phyloP scores from a whole-genome alignment of 2,329 filamentous ascomycete genomes.

The Calonectria honghensis region DNA sequence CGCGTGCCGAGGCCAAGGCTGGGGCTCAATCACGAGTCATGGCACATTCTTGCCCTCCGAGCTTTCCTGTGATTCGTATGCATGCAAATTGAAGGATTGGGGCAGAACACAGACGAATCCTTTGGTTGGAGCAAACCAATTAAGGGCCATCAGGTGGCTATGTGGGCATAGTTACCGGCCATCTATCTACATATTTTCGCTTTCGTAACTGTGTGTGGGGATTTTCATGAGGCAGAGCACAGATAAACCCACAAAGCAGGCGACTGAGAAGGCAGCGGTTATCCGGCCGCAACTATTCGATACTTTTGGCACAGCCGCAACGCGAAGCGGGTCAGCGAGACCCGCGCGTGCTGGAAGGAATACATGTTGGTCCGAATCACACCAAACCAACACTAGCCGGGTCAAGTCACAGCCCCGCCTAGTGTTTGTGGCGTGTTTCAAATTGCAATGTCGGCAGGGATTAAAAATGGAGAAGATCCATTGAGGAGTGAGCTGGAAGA shows the following conservation, averaged over 20 bases:
- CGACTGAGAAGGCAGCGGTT: not conserved
- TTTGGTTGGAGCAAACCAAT: not conserved
- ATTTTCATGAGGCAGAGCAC: not conserved
- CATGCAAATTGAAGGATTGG: not conserved
- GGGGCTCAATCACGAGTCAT: not conserved
- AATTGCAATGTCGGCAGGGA: not conserved
- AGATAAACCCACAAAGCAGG: not conserved
- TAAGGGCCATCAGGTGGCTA: not conserved
- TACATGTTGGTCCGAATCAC: conserved; percentile 3
- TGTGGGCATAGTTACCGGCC: not conserved
- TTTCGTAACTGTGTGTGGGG: not conserved
- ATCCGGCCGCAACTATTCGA: not conserved
- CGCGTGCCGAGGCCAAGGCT: not conserved
- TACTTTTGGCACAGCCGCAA: not conserved
- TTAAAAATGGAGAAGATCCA: not conserved
- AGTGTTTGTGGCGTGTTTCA: not conserved
- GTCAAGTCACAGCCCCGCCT: conserved; percentile 1
- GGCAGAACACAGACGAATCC: conserved; percentile 10
- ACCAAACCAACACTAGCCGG: not conserved
- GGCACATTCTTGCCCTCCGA: not conserved
- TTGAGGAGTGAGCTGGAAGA: not conserved
- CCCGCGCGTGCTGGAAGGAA: not conserved
- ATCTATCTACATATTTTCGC: not conserved
- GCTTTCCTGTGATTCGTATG: not conserved
- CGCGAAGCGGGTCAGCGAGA: not conserved